Evolutionary conservation across 192 early-diverging fungal genomes (phyloP), one percentile per base, ranked within the genome.

Genomic region (Irineochytrium annulatum): DNA sequence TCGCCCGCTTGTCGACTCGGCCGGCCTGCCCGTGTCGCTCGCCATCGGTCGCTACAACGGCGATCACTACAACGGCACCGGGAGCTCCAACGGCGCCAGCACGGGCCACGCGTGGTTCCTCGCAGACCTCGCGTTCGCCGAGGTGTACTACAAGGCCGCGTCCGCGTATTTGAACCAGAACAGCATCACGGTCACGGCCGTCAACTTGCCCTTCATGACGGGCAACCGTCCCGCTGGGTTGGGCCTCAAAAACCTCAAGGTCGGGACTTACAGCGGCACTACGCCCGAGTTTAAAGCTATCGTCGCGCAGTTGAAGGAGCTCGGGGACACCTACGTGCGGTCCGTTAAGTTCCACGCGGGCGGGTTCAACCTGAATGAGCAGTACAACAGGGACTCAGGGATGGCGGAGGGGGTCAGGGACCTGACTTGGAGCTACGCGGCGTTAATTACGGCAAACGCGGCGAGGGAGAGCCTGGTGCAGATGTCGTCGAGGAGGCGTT

Each of bases 61-160:
- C 63, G 91, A 93, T 69, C 69, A 71, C 17, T 93, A 93, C 45
- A 67, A 91, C 52, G 89, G 89, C 28, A 68, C 75, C 31, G 61
- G 56, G 24, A 27, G 33, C 34, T 14, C 13, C 1, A 72, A 64
- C 5, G n/a, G n/a, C n/a, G n/a, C n/a, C n/a, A n/a, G n/a, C n/a
- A 17, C 51, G 35, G 90, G 87, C 24, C 91, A 92, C 59, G 87
- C 91, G 1, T 93, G 91, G 91, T 75, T 84, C 26, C 77, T 93
- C 2, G 49, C 73, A 6, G 90, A 86, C 0, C 62, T 72, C 8
- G 78, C 76, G 0, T n/a, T 35, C 26, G 88, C 87, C 16, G 89
- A 92, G 59, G 63, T 83, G 26, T 76, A 85, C 48, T 88, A 86
- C 67, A 65, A 68, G 22, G 65, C 83, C 29, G 77, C 74, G 0